phyloP scores from a whole-genome alignment of 345 rosid species.

The Ailanthus altissimus region DNA sequence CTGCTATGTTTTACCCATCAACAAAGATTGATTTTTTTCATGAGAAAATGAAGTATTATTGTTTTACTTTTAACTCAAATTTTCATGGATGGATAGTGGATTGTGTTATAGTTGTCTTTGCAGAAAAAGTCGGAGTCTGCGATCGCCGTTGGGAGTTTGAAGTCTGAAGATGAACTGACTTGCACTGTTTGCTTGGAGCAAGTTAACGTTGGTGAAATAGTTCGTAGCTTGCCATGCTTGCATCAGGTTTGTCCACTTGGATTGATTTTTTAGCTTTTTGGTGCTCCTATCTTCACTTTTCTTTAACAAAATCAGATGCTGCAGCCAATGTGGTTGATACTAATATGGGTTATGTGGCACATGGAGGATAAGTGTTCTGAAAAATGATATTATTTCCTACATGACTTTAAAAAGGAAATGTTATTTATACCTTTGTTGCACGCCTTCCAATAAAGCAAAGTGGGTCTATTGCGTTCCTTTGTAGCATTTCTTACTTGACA shows the following conservation, averaged over 20 bases:
- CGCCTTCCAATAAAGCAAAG: background rate
- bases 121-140: slow-evolving; percentile 54
- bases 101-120: slow-evolving; percentile 20
- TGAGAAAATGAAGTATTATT: background rate
- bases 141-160: slow-evolving; percentile 33
- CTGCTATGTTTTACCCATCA: background rate
- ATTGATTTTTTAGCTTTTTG: background rate
- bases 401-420: background rate
- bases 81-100: background rate
- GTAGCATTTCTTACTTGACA: background rate
- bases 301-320: background rate
- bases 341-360: background rate
- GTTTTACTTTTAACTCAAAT: background rate
- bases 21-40: background rate
- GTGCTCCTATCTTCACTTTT: background rate
- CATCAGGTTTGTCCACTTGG: slow-evolving; percentile 54
- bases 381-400: background rate
- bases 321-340: background rate
- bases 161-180: slow-evolving; percentile 67
- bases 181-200: slow-evolving; percentile 87
- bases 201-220: slow-evolving; percentile 59
- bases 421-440: background rate
- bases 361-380: background rate
- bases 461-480: background rate
- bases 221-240: slow-evolving; percentile 75